These are phyloP conservation scores for Candida ovalis DNA, from an alignment of 805 yeast species.

Conservation along the genomic window DNA sequence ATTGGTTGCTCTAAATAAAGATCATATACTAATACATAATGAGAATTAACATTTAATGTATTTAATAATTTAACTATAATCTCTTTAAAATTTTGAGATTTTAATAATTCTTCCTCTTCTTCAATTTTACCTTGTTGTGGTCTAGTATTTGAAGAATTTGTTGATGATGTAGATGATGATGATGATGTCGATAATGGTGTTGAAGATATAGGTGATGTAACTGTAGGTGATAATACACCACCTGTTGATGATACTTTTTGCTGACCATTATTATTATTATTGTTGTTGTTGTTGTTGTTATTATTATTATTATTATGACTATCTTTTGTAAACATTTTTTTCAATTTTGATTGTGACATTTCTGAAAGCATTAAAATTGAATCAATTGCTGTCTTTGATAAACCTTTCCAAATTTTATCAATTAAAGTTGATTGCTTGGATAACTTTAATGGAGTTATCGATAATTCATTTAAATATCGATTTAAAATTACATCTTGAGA, in stretches of 20 bases:
- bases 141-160: not conserved
- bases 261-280: not conserved
- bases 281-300: constrained; percentile 1
- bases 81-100: constrained; percentile 23
- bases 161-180: not conserved
- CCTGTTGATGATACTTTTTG: too few relatives aligned
- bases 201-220: not conserved
- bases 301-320: not conserved
- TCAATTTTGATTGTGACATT: constrained; percentile 42
- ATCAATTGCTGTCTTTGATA: constrained; percentile 51
- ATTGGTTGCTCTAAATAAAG: constrained; percentile 36
- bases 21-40: constrained; percentile 45
- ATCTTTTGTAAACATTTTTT: constrained; percentile 31
- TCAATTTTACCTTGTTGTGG: not conserved
- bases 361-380: constrained; percentile 38
- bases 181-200: not conserved
- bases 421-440: constrained; percentile 45
- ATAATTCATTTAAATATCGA: constrained; percentile 10
- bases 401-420: constrained; percentile 42
- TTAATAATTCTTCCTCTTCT: constrained; percentile 8
- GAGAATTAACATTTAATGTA: constrained; percentile 26
- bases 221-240: too few relatives aligned
- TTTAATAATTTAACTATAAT: constrained; percentile 26
- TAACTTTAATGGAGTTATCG: constrained; percentile 42
- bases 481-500: constrained; percentile 32